A percentile compares a stretch with the other conserved stretches of the same genome.
Evolutionary conservation across 441 rosid genomes (phyloP).

Genomic region (Melastoma candidum): DNA sequence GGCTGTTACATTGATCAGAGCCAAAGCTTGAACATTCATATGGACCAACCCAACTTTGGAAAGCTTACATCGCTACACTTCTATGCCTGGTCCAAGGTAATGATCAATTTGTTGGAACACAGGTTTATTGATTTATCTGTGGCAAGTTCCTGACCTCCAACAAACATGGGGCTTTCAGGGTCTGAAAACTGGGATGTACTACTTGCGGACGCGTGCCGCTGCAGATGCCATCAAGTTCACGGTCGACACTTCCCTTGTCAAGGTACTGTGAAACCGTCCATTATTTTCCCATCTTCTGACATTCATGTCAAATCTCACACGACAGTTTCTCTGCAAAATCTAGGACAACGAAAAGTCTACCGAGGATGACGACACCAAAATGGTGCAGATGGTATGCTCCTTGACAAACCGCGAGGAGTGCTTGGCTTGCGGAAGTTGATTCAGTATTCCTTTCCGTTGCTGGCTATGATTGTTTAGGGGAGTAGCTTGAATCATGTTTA

Average conservation of each 20-base stretch:
- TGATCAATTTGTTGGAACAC: not conserved
- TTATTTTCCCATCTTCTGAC: not conserved
- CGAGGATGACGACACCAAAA: conserved; percentile 34
- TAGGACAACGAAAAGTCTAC: conserved; percentile 27
- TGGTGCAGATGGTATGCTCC: conserved; percentile 86
- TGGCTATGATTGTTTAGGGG: not conserved
- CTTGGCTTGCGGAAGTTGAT: conserved; percentile 78
- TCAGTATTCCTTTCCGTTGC: no score
- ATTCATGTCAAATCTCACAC: not conserved
- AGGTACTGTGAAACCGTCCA: conserved; percentile 24
- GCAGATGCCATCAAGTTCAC: conserved; percentile 98
- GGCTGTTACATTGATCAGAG: conserved; percentile 91
- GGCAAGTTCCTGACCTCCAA: not conserved
- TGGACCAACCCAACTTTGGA: conserved; percentile 82
- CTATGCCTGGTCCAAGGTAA: conserved; percentile 82
- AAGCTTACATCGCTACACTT: conserved; percentile 81
- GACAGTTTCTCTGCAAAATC: not conserved
- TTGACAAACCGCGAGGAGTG: conserved; percentile 80
- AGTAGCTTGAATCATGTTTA: no score
- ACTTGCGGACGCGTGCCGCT: conserved; percentile 78
- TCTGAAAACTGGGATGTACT: conserved; percentile 87
- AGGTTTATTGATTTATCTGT: not conserved
- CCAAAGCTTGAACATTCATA: conserved; percentile 83
- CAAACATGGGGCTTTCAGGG: conserved; percentile 34
- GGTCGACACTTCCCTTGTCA: conserved; percentile 57